Base-by-base conservation (phyloP, 306 rosid genomes). In the Quercus robur region DNA sequence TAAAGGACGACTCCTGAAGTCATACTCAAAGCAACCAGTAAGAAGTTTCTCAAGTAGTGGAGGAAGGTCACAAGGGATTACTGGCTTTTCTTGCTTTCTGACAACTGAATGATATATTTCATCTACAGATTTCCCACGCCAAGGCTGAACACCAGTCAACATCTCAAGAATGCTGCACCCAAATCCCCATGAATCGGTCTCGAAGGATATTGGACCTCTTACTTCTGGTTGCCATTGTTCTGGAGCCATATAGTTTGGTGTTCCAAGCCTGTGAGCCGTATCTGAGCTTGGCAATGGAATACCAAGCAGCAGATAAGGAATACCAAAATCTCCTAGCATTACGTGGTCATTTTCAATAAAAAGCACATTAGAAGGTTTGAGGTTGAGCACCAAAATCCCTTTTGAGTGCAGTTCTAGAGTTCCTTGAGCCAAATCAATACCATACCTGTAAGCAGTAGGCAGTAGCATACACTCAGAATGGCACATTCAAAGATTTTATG, bases 191-290 rank as follows among this genome's bases (percentile, higher is more conserved):
- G 97, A 89, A 84, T 95, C 99, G 0, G 98, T 93, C 87, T 95
- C 98, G 74, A 86, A 87, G 15, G 97, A 93, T 75, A 93, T 80
- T 3, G 99, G 97, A 61, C 99, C 99, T 87, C 97, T 85, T 55
- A 87, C 82, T 70, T 94, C 97, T 57, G 97, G 97, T 73, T 90
- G 86, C 99, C 97, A 93, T 82, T 93, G 97, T 80, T 94, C 99
- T 41, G 99, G 97, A 70, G 97, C 97, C 99, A 94, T 93, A 91
- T 94, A 94, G 86, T 84, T 91, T 68, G 97, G 97, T 63, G 95
- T 89, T 84, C 99, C 99, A 78, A 90, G 85, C 88, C 97, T 88
- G 78, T 67, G 82, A 87, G 87, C 83, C 81, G 86, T 74, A 78
- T 88, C 91, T 30, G 92, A 77, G 86, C 78, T 81, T 54, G 89